phyloP scores from a whole-genome alignment of 768 basidiomycete genomes.

The Suillus decipiens region DNA sequence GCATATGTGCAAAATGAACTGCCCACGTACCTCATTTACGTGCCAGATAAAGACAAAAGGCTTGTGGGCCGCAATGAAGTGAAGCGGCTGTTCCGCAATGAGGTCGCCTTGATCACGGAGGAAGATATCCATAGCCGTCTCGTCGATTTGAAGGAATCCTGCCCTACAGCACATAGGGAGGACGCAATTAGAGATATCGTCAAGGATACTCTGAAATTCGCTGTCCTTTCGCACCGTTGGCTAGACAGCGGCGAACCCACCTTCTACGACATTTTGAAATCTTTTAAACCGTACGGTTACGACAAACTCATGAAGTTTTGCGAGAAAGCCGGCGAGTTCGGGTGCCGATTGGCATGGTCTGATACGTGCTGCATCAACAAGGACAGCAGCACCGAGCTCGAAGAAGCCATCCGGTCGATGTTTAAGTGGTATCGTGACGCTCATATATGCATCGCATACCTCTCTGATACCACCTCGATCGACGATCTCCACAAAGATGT shows the following conservation, averaged over 20 bases:
- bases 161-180: conserved; percentile 24
- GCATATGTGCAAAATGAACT: conserved; percentile 32
- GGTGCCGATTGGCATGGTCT: conserved; percentile 33
- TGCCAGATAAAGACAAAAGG: conserved; percentile 25
- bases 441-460: conserved; percentile 33
- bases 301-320: conserved; percentile 28
- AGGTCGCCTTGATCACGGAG: conserved; percentile 27
- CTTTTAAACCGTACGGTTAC: conserved; percentile 29
- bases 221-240: conserved; percentile 32
- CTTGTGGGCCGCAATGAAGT: conserved; percentile 33
- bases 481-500: conserved; percentile 29
- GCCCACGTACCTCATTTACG: conserved; percentile 30
- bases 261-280: conserved; percentile 33
- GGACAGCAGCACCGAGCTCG: conserved; percentile 35
- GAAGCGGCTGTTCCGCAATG: conserved; percentile 32
- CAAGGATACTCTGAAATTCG: conserved; percentile 27
- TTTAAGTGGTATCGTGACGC: conserved; percentile 34
- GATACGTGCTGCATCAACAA: conserved; percentile 39
- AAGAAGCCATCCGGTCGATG: conserved; percentile 37
- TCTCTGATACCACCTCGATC: conserved; percentile 30
- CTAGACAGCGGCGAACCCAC: conserved; percentile 31
- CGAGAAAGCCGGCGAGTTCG: conserved; percentile 29
- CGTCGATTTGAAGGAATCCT: conserved; percentile 19
- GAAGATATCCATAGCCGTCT: conserved; percentile 18
- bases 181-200: conserved; percentile 28